Percentiles rank a stretch among this genome's conserved stretches.
Conservation (phyloP, 202 grass and related monocot genomes). For the Saccharum hybrid region DNA sequence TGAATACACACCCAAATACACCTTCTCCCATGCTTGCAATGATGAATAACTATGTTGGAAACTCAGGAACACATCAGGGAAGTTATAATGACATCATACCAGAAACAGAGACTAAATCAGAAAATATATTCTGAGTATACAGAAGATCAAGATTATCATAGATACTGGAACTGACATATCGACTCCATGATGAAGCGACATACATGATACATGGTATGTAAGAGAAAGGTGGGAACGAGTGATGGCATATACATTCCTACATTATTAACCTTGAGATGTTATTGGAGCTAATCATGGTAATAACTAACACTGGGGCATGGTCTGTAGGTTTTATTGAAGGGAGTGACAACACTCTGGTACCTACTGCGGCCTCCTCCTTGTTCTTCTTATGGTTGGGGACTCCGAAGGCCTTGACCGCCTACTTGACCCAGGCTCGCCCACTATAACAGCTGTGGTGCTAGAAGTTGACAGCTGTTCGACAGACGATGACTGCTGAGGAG, state of each 20-base stretch:
- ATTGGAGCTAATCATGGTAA: conserved; percentile 11
- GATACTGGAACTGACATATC: conserved; percentile 22
- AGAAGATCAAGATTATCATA: conserved; percentile 22
- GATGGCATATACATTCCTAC: conserved; percentile 40
- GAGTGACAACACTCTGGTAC: conserved; percentile 16
- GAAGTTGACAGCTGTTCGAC: conserved; percentile 57
- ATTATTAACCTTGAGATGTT: conserved; percentile 35
- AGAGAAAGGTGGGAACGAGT: conserved; percentile 1
- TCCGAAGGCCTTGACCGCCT: conserved; percentile 43
- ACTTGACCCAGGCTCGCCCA: conserved; percentile 34
- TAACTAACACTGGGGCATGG: neutral
- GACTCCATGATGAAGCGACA: conserved; percentile 29
- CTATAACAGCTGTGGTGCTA: conserved; percentile 52
- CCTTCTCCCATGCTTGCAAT: conserved; percentile 69
- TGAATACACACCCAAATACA: conserved; percentile 84
- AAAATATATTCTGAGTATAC: neutral
- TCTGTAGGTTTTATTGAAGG: conserved; percentile 37
- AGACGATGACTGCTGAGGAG: conserved; percentile 39
- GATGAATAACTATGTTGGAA: conserved; percentile 22
- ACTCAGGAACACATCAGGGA: neutral
- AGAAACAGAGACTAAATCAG: conserved; percentile 22
- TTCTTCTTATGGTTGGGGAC: conserved; percentile 48
- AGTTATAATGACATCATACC: conserved; percentile 16
- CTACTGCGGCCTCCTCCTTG: conserved; percentile 56
- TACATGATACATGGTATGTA: conserved; percentile 36